phyloP scores from a whole-genome alignment of 2,329 filamentous ascomycete species.

The Cordyceps militaris region DNA sequence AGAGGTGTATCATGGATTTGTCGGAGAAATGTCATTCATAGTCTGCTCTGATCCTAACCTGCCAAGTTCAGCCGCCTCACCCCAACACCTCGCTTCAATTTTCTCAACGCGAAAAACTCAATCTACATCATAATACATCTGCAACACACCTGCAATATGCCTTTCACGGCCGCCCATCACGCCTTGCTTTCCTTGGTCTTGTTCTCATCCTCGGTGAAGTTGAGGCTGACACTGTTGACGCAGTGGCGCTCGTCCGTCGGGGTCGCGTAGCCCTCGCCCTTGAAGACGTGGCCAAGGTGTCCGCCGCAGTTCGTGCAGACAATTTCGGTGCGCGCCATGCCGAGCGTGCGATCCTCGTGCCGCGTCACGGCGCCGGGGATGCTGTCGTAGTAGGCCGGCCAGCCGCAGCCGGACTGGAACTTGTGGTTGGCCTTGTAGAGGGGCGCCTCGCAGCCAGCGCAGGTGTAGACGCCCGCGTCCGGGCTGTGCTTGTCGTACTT shows the following conservation, averaged over 20 bases:
- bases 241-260: conserved; percentile 96
- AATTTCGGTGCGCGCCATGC: conserved; percentile 87
- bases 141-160: not conserved
- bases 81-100: conserved; percentile 9
- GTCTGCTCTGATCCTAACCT: not conserved
- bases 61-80: not conserved
- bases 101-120: not conserved
- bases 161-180: conserved; percentile 12
- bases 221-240: conserved; percentile 88
- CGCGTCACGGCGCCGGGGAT: conserved; percentile 84
- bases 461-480: conserved; percentile 70
- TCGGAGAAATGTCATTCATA: not conserved
- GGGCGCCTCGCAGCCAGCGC: conserved; percentile 77
- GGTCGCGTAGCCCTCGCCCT: conserved; percentile 75
- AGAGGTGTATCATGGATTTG: not conserved
- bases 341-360: conserved; percentile 67
- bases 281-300: conserved; percentile 90
- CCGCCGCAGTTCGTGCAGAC: conserved; percentile 92
- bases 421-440: conserved; percentile 93
- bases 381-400: conserved; percentile 96
- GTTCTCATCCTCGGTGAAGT: conserved; percentile 64
- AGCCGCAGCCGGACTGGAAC: conserved; percentile 93
- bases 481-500: conserved; percentile 84
- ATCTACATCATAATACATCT: not conserved
- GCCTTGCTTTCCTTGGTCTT: conserved; percentile 34